Base-by-base conservation (phyloP, 495 filamentous ascomycete species). In the Aspergillus indologenus region DNA sequence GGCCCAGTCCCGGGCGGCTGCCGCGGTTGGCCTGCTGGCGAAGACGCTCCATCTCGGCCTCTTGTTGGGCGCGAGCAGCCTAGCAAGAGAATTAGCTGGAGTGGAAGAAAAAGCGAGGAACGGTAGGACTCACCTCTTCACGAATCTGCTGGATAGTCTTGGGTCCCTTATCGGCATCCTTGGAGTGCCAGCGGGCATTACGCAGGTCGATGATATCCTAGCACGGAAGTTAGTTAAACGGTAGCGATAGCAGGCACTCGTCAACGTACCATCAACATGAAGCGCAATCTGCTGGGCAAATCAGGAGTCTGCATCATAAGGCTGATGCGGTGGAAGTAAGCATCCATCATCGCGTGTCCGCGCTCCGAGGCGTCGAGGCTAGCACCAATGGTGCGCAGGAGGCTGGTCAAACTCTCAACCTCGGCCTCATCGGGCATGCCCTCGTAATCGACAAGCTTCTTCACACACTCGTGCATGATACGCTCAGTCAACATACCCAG, bases 401-500 rank as follows among this genome's bases (percentile, higher is more conserved):
- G 83, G 73, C 92, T 96, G 60, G 86, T 89, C 72, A 99, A 85
- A 66, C 88, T 92, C 81, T 99, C 94, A 19, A 98, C 88, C 66
- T 96, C 93, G 22, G 92, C 90, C 73, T 98, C 94, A 65, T 99
- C 94, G 18, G 94, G 94, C 60, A 90, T 73, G 57, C 91, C 95
- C 64, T 92, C 86, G 73, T 95, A 97, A 73, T 99, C 93, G 54
- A 98, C 90, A 54, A 98, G 81, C 75, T 96, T 96, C 80, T 90
- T 87, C 14, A 98, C 90, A 82, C 94, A 99, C 77, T 97, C 91
- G 78, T 98, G 95, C 94, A 99, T 98, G 78, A 98, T 98, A 74
- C 92, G 90, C 71, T 96, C 89, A 49, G 94, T 99, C 74, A 99
- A 83, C 94, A 99, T 99, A 65, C 87, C 85, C 60, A 98, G 85